These are phyloP conservation scores for Berkeleyomyces basicola DNA, from an alignment of 2,329 filamentous ascomycete species.

Conservation along the genomic window DNA sequence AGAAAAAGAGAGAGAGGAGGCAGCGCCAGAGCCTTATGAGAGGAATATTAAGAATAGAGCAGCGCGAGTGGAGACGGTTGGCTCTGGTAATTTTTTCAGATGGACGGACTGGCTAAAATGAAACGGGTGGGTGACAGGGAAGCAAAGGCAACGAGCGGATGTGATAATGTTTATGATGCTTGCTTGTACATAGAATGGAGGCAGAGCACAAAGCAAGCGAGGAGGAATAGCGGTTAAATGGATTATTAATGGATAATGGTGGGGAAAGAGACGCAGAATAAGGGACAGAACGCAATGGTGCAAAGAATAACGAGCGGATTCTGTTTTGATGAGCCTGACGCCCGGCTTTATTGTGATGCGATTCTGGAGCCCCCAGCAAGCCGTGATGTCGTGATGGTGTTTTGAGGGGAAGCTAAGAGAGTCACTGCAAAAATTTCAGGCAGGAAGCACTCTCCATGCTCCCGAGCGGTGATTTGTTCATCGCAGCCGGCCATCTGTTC, in stretches of 20 bases:
- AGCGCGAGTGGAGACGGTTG: neutral
- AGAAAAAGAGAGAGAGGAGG: neutral
- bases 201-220: neutral
- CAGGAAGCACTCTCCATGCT: neutral
- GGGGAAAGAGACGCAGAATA: neutral
- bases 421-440: neutral
- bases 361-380: neutral
- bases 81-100: neutral
- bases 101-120: neutral
- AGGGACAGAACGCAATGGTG: neutral
- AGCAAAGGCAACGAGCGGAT: neutral
- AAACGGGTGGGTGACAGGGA: neutral
- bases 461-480: neutral
- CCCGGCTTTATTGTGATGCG: neutral
- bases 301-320: neutral
- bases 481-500: neutral
- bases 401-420: neutral
- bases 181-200: too few species aligned
- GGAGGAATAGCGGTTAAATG: neutral
- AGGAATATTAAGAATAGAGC: neutral
- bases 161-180: neutral
- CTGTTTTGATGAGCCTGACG: neutral
- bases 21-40: neutral
- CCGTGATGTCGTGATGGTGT: neutral
- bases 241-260: neutral